Evolutionary conservation across 2,329 filamentous ascomycete genomes (phyloP).

Genomic region (Diaporthe eres): DNA sequence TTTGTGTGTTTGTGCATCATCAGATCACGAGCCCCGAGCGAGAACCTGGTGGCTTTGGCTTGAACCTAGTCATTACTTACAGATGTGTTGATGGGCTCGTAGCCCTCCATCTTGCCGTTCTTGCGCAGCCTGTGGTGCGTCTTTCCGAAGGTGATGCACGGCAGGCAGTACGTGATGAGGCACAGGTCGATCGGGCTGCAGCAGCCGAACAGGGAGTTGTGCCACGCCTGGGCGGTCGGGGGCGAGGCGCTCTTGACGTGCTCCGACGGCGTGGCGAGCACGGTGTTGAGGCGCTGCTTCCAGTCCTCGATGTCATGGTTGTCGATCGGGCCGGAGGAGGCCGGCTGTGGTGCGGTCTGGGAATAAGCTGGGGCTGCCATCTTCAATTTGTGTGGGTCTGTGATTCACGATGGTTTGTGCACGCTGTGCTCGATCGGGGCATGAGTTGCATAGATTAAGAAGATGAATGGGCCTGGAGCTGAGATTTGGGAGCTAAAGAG

Average conservation of each 20-base stretch:
- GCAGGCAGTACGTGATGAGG: constrained; percentile 60
- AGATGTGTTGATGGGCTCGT: constrained; percentile 62
- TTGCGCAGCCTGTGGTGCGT: constrained; percentile 61
- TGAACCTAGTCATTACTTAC: constrained; percentile 50
- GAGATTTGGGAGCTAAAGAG: background rate
- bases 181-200: constrained; percentile 60
- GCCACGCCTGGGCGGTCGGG: constrained; percentile 55
- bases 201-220: constrained; percentile 59
- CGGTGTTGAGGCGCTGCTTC: constrained; percentile 59
- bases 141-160: constrained; percentile 65
- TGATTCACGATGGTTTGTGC: background rate
- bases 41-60: too few relatives aligned
- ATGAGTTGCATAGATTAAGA: background rate
- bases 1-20: background rate
- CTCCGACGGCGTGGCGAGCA: constrained; percentile 58
- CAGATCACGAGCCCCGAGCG: background rate
- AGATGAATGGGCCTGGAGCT: background rate
- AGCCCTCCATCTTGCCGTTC: constrained; percentile 57
- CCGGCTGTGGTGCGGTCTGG: constrained; percentile 37
- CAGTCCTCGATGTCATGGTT: constrained; percentile 60
- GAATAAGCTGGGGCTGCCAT: constrained; percentile 43
- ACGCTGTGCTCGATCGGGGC: background rate
- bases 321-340: constrained; percentile 54
- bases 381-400: background rate
- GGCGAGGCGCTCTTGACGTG: constrained; percentile 58